These are phyloP conservation scores for Parascedosporium putredinis DNA, from an alignment of 2,329 filamentous ascomycete species.

Conservation along the genomic window DNA sequence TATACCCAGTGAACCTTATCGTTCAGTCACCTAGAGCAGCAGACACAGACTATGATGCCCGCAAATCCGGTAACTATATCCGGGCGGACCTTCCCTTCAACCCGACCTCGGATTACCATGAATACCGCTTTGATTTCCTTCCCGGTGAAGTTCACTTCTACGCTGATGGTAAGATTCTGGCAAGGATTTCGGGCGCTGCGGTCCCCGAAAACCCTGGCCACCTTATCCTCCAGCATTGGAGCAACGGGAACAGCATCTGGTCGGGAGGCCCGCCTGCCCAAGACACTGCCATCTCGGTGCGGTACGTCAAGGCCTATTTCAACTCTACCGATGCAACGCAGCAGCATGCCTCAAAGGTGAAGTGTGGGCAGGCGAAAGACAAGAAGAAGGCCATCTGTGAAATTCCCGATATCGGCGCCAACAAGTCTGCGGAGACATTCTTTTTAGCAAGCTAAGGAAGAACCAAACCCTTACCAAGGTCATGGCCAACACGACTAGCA, in stretches of 20 bases:
- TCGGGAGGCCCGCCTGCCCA: constrained; percentile 55
- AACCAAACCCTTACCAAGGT: constrained; percentile 22
- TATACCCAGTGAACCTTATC: constrained; percentile 61
- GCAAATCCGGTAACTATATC: constrained; percentile 46
- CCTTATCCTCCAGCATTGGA: constrained; percentile 66
- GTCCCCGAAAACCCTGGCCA: constrained; percentile 53
- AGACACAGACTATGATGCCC: constrained; percentile 50
- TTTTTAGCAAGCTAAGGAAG: constrained; percentile 40
- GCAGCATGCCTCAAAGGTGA: constrained; percentile 24
- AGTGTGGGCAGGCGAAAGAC: constrained; percentile 27
- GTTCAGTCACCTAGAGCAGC: constrained; percentile 56
- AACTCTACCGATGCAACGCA: constrained; percentile 48
- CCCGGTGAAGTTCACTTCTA: constrained; percentile 55
- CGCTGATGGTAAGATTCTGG: constrained; percentile 49
- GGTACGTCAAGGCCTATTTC: constrained; percentile 70
- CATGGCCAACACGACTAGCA: constrained; percentile 34
- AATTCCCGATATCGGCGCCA: constrained; percentile 35
- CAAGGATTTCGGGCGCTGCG: constrained; percentile 42
- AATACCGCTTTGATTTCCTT: constrained; percentile 71
- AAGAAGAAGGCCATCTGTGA: constrained; percentile 30
- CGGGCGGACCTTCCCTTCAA: constrained; percentile 53
- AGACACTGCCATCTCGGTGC: constrained; percentile 54
- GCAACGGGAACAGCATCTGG: constrained; percentile 64
- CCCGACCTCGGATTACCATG: constrained; percentile 56
- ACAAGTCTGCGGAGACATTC: constrained; percentile 22